A percentile compares a stretch with the other conserved stretches of the same genome.
Evolutionary conservation across 148 eudicot genomes (phyloP).

Genomic region (Oxyria digyna): DNA sequence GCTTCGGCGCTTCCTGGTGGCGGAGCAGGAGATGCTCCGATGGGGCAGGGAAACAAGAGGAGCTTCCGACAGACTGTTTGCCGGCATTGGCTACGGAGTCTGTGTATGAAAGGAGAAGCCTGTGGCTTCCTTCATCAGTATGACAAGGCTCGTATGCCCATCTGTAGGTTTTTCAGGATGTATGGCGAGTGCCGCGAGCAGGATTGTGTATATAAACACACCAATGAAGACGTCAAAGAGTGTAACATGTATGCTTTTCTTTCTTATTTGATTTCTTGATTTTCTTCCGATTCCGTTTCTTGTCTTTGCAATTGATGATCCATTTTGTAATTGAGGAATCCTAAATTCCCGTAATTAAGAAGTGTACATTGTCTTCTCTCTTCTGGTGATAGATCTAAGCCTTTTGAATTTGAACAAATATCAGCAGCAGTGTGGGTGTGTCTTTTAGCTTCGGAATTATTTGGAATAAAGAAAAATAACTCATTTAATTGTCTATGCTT

Average conservation of each 20-base stretch:
- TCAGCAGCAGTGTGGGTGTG: background rate
- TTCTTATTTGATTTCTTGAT: background rate
- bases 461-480: too few species aligned
- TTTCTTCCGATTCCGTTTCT: background rate
- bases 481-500: too few species aligned
- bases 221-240: conserved; percentile 93
- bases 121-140: conserved; percentile 98
- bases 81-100: conserved; percentile 89
- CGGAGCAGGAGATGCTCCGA: conserved; percentile 2
- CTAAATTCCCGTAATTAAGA: background rate
- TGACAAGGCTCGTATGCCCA: conserved; percentile 90
- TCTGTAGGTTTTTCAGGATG: conserved; percentile 68
- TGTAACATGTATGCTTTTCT: conserved; percentile 67
- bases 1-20: conserved; percentile 15
- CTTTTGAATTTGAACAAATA: background rate
- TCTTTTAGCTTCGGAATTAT: background rate
- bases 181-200: conserved; percentile 94
- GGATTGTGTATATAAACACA: conserved; percentile 94
- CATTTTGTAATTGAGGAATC: background rate
- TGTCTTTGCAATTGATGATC: background rate
- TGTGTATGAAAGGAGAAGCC: conserved; percentile 95
- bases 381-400: background rate
- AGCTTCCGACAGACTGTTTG: conserved; percentile 96
- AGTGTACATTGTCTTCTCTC: background rate
- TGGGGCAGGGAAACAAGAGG: conserved; percentile 29